Conservation (phyloP, 2,329 filamentous ascomycete genomes). For the Leptographium wingfieldii region DNA sequence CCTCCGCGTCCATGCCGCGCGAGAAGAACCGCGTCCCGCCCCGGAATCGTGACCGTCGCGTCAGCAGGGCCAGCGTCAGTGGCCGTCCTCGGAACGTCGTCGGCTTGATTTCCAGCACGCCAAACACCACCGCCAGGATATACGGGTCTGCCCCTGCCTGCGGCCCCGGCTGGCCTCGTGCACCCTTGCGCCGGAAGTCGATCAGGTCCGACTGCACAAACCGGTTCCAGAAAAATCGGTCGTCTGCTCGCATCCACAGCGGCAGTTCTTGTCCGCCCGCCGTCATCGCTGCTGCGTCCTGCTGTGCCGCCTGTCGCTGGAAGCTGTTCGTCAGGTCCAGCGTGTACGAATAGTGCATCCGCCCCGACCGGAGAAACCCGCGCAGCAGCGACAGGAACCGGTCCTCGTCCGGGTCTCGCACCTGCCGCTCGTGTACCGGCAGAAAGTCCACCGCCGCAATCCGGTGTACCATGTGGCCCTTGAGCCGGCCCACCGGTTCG, state of each 20-base stretch:
- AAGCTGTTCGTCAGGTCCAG: conserved; percentile 95
- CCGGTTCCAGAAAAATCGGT: conserved; percentile 98
- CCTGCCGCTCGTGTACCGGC: conserved; percentile 79
- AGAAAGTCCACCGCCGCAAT: conserved; percentile 84
- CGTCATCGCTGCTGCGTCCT: conserved; percentile 32
- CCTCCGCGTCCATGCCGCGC: conserved; percentile 81
- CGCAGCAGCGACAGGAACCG: conserved; percentile 75
- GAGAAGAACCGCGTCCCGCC: conserved; percentile 93
- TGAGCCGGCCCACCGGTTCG: conserved; percentile 76
- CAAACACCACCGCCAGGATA: conserved; percentile 90
- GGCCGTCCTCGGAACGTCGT: conserved; percentile 76
- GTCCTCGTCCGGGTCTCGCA: conserved; percentile 90
- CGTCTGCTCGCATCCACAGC: conserved; percentile 84
- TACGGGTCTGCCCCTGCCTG: conserved; percentile 77
- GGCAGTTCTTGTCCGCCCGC: conserved; percentile 30
- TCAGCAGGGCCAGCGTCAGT: conserved; percentile 78
- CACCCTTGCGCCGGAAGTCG: conserved; percentile 60
- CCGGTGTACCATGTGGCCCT: conserved; percentile 94
- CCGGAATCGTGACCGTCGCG: conserved; percentile 74
- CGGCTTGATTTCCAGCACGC: conserved; percentile 83
- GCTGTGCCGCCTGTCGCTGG: conserved; percentile 75
- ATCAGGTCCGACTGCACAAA: conserved; percentile 87
- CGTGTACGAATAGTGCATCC: conserved; percentile 98
- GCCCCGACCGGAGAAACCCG: conserved; percentile 65
- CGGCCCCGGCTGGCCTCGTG: conserved; percentile 50